Evolutionary conservation across 805 yeast genomes (phyloP), one percentile per base, ranked within the genome.

Genomic region (Candida ulmi): DNA sequence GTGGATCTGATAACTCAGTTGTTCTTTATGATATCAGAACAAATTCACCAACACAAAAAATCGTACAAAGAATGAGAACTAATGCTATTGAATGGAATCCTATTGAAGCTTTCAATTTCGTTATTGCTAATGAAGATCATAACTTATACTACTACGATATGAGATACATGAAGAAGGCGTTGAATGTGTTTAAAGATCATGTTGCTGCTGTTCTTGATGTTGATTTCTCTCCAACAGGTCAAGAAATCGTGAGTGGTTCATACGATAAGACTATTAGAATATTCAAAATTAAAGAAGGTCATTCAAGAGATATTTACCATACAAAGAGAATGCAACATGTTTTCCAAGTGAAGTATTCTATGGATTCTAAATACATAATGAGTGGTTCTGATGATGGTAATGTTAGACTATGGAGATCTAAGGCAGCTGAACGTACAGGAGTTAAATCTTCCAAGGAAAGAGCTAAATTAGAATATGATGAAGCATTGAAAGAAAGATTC

Each of bases 281-380:
- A 16, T 93, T 66, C 64, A 78, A 79, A 38, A 67, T 78, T 1
- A 67, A 74, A 27, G 85, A 83, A 46, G 98, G 99, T 28, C 98
- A 91, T 62, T 85, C 96, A 6, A 73, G 97, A 46, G 99, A 93
- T 55, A 74, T 95, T 33, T 93, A 93, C 61, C 99, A 93, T 56
- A 93, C 99, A 12, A 88, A 88, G 68, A 77, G 99, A 59, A 93
- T 93, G 99, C 99, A 93, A 66, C 82, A 91, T 43, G 85, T 93
- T 11, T 87, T 88, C 62, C 75, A 84, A 41, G 87, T 83, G 30
- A 80, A 81, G 47, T 95, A 72, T 62, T 77, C 96, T 8, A 88
- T 88, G 77, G 99, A 93, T 63, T 74, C 95, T 40, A 79, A 82
- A 56, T 93, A 88, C 63, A 77, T 93, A 27, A 64, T 90, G 37